phyloP scores from a whole-genome alignment of 176 grass and related monocot genomes.

The Oropetium thomaeum region DNA sequence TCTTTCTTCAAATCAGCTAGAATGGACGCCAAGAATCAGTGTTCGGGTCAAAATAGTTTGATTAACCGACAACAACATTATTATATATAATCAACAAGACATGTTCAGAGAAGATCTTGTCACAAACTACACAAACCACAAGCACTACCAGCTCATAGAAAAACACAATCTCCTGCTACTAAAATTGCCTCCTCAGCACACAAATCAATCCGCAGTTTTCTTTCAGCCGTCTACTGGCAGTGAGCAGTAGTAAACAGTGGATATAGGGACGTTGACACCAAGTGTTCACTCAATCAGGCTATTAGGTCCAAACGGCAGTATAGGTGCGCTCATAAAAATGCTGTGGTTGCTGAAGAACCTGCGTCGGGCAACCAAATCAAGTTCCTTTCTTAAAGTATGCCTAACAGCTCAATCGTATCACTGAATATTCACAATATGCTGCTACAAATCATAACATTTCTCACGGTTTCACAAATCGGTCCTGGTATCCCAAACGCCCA shows the following conservation, averaged over 20 bases:
- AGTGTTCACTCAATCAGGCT: conserved; percentile 1
- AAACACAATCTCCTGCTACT: background rate
- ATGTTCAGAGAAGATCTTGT: background rate
- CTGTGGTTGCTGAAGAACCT: background rate
- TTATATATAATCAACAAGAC: background rate
- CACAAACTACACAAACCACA: background rate
- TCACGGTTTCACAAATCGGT: conserved; percentile 1
- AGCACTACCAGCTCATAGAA: background rate
- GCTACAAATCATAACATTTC: background rate
- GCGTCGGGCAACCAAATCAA: background rate
- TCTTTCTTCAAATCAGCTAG: conserved; percentile 1
- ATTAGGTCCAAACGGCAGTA: background rate
- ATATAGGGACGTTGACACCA: background rate
- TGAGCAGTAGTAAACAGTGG: background rate
- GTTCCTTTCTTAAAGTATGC: conserved; percentile 1
- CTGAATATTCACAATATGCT: background rate
- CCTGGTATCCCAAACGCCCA: background rate
- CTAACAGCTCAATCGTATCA: conserved; percentile 8
- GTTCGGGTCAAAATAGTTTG: conserved; percentile 3
- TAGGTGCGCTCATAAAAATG: background rate
- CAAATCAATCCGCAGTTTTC: background rate
- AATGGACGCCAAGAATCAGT: background rate
- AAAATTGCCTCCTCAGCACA: background rate
- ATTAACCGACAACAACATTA: background rate
- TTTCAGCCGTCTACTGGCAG: background rate